Conservation (phyloP, 2,329 filamentous ascomycete species). For the Colletotrichum sojae region DNA sequence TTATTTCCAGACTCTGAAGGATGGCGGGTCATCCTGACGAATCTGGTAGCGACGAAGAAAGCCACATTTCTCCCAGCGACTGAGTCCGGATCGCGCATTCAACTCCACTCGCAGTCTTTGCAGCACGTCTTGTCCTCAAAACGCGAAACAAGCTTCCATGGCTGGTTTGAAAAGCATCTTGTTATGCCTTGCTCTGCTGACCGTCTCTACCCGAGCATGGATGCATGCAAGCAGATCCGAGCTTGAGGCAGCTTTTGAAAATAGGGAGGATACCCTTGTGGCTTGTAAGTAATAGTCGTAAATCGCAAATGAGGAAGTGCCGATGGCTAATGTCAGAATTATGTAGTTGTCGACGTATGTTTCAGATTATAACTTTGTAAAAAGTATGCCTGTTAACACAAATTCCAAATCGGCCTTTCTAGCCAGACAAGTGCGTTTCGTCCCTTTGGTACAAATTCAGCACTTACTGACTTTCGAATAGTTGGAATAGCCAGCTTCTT, state of each 20-base stretch:
- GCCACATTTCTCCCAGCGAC: background rate
- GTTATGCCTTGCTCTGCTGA: background rate
- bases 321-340: background rate
- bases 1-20: background rate
- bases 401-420: too few species aligned
- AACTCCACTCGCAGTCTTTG: too few species aligned
- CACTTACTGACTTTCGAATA: conserved; percentile 28
- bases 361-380: background rate
- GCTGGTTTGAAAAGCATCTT: background rate
- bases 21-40: too few species aligned
- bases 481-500: conserved; percentile 36
- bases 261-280: conserved; percentile 46
- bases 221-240: conserved; percentile 20
- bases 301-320: too few species aligned
- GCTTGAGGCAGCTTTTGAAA: conserved; percentile 30
- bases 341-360: conserved; percentile 13
- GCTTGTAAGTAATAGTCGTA: conserved; percentile 50
- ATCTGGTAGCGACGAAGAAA: too few species aligned
- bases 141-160: background rate
- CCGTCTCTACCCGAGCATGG: background rate
- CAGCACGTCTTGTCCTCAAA: too few species aligned
- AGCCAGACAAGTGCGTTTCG: conserved; percentile 21
- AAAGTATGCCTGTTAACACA: background rate
- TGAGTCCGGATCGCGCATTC: too few species aligned
- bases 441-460: background rate